phyloP scores from a whole-genome alignment of 1,139 yeast species.

The Pichia sp. region DNA sequence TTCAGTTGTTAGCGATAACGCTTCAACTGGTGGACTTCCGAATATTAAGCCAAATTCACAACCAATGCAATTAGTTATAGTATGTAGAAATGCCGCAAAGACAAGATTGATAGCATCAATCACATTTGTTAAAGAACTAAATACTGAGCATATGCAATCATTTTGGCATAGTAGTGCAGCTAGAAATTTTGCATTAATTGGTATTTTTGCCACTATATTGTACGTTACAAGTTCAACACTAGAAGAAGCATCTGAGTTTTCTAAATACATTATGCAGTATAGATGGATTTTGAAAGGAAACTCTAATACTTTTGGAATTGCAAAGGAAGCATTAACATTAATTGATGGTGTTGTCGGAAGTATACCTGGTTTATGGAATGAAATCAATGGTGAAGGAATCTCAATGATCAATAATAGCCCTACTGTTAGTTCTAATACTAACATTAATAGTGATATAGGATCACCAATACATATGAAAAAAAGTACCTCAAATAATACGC shows the following conservation, averaged over 20 bases:
- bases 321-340: slow-evolving; percentile 58
- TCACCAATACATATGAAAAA: not conserved
- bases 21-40: not conserved
- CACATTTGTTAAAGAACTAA: slow-evolving; percentile 68
- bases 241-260: slow-evolving; percentile 58
- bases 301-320: slow-evolving; percentile 69
- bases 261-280: slow-evolving; percentile 65
- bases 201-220: slow-evolving; percentile 77
- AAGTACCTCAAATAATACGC: too few species aligned
- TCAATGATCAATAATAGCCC: not conserved
- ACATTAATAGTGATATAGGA: not conserved
- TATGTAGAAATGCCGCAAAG: slow-evolving; percentile 79
- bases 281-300: slow-evolving; percentile 68
- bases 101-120: slow-evolving; percentile 75
- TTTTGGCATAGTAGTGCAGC: slow-evolving; percentile 86
- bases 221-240: slow-evolving; percentile 53
- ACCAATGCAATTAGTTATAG: slow-evolving; percentile 56
- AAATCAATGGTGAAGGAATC: slow-evolving; percentile 13
- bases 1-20: not conserved
- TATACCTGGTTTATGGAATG: slow-evolving; percentile 54
- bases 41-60: slow-evolving; percentile 32
- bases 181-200: slow-evolving; percentile 71
- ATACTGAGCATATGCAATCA: slow-evolving; percentile 75
- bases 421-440: not conserved
- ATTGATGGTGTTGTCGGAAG: slow-evolving; percentile 60